Evolutionary conservation across 805 yeast species (phyloP), one percentile per base, ranked within the genome.

Genomic region (Saturnispora saitoi): DNA sequence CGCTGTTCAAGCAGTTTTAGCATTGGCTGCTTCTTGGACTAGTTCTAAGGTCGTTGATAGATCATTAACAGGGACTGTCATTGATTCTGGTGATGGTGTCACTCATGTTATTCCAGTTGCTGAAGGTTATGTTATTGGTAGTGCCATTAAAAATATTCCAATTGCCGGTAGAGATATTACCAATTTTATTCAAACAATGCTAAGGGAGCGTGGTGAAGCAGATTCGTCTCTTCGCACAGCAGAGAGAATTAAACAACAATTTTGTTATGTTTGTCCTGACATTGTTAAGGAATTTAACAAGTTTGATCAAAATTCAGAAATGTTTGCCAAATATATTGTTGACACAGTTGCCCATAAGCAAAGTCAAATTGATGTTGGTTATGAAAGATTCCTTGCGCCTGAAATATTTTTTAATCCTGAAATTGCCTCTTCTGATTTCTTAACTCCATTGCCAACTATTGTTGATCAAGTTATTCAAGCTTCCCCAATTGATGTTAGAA

Each of bases 71-170:
- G 99, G 99, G 67, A 93, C 98, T 0, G 99, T 93, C 56, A 91
- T 93, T 59, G 99, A 93, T 65, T 83, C 95, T 2, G 99, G 99
- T 71, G 99, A 91, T 63, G 99, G 99, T 75, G 99, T 93, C 4
- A 93, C 99, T 11, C 99, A 93, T 66, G 98, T 93, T 42, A 93
- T 93, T 54, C 98, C 99, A 14, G 99, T 93, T 32, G 98, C 99
- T 26, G 99, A 93, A 70, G 99, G 99, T 51, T 93, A 93, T 64
- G 99, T 93, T 31, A 93, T 93, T 65, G 99, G 98, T 5, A 83
- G 95, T 12, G 95, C 97, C 30, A 93, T 93, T 65, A 93, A 93
- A 64, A 91, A 93, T 66, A 88, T 93, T 51, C 99, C 99, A 51
- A 84, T 93, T 67, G 99, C 99, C 0, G 99, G 99, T 59, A 82